These are phyloP conservation scores for Westerdykella sp. DNA, from an alignment of 2,329 filamentous ascomycete genomes.

Conservation along the genomic window DNA sequence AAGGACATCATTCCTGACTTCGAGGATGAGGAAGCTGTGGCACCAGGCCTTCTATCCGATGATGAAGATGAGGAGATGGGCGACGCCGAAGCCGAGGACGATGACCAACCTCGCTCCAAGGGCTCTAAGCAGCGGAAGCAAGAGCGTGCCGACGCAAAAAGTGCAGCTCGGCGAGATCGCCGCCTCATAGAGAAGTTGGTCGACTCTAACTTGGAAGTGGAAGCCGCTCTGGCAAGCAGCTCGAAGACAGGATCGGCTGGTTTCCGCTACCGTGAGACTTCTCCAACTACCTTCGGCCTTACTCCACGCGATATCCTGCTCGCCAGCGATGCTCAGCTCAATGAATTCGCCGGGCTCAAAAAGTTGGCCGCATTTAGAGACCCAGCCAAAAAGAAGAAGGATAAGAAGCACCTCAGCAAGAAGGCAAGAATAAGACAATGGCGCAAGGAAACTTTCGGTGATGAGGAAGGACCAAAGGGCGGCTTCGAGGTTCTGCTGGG, in stretches of 20 bases:
- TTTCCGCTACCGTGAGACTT: slow-evolving; percentile 94
- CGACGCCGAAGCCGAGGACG: slow-evolving; percentile 35
- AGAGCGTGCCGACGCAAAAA: slow-evolving; percentile 54
- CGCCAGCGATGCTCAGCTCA: slow-evolving; percentile 76
- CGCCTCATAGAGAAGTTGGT: slow-evolving; percentile 80
- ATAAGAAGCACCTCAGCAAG: slow-evolving; percentile 84
- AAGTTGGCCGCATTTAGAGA: slow-evolving; percentile 90
- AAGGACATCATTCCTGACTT: slow-evolving; percentile 86
- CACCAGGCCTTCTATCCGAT: slow-evolving; percentile 58
- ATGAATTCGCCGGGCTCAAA: slow-evolving; percentile 88
- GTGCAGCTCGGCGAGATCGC: slow-evolving; percentile 71
- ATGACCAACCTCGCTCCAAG: slow-evolving; percentile 36
- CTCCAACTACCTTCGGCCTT: slow-evolving; percentile 81
- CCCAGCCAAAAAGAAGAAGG: slow-evolving; percentile 78
- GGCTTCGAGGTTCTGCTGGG: slow-evolving; percentile 34
- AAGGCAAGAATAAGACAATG: slow-evolving; percentile 86
- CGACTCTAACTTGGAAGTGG: slow-evolving; percentile 71
- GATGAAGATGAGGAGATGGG: slow-evolving; percentile 31
- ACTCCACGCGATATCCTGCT: slow-evolving; percentile 87
- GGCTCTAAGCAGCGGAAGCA: slow-evolving; percentile 43
- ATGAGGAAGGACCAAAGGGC: slow-evolving; percentile 48
- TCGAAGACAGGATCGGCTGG: slow-evolving; percentile 47
- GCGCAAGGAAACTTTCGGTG: slow-evolving; percentile 63
- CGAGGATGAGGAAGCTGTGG: slow-evolving; percentile 63
- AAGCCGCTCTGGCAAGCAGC: slow-evolving; percentile 52